Conservation (phyloP, 805 yeast genomes). For the Saccharomyces kudriavzevii region DNA sequence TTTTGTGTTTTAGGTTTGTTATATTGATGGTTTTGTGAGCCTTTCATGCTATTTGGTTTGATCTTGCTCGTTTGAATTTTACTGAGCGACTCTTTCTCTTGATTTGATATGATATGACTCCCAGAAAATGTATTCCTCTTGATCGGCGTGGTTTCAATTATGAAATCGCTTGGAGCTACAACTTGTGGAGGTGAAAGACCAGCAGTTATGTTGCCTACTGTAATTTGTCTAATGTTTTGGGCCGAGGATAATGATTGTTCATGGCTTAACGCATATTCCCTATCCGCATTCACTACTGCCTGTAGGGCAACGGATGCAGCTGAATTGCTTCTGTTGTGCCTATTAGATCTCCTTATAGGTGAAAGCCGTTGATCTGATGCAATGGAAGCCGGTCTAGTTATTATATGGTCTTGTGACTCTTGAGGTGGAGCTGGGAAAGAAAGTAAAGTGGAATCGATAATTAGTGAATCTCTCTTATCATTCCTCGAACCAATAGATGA, state of each 20-base stretch:
- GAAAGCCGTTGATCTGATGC: slow-evolving; percentile 20
- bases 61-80: neutral
- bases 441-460: slow-evolving; percentile 30
- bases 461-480: slow-evolving; percentile 33
- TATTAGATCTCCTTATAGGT: slow-evolving; percentile 13
- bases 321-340: slow-evolving; percentile 35
- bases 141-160: slow-evolving; percentile 33
- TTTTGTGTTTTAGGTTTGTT: neutral
- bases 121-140: slow-evolving; percentile 4
- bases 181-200: neutral
- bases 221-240: slow-evolving; percentile 12
- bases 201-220: slow-evolving; percentile 4
- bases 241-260: slow-evolving; percentile 11
- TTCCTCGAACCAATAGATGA: slow-evolving; percentile 33
- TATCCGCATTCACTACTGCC: slow-evolving; percentile 63
- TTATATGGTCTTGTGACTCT: slow-evolving; percentile 55
- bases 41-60: neutral
- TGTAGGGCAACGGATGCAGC: slow-evolving; percentile 63
- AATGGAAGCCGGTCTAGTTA: slow-evolving; percentile 39
- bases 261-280: slow-evolving; percentile 12
- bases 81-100: neutral
- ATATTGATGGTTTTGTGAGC: neutral
- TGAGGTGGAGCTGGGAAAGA: slow-evolving; percentile 60
- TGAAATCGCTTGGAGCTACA: neutral
- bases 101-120: neutral